Conservation (phyloP, 805 yeast species). For the Metschnikowia borealis region DNA sequence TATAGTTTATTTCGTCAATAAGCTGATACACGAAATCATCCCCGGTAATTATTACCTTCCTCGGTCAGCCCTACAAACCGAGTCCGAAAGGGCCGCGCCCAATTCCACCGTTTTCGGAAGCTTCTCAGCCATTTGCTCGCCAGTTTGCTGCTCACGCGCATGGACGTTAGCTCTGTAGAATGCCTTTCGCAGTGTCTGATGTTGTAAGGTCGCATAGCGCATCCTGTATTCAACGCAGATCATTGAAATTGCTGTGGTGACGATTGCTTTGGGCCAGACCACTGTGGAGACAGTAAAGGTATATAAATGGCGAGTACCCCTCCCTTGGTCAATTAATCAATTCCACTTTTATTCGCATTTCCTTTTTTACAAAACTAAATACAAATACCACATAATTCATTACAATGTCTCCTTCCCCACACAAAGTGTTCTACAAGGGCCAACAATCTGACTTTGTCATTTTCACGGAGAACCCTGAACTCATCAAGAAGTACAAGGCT, state of each 20-base stretch:
- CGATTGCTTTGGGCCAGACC: constrained; percentile 5
- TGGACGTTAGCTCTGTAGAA: not conserved
- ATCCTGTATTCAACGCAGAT: not conserved
- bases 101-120: not conserved
- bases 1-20: no score
- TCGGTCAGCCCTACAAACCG: not conserved
- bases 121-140: not conserved
- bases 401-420: constrained; percentile 27
- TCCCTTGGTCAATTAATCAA: not conserved
- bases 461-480: constrained; percentile 54
- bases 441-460: constrained; percentile 57
- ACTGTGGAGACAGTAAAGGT: not conserved
- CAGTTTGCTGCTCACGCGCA: not conserved
- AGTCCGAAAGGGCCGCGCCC: not conserved
- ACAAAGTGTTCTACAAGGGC: constrained; percentile 66
- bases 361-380: not conserved
- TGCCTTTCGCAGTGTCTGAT: not conserved
- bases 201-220: constrained; percentile 3
- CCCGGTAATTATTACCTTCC: no score
- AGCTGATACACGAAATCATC: no score
- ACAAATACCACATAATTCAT: not conserved
- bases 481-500: constrained; percentile 44
- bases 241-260: constrained; percentile 4
- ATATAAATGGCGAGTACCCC: constrained; percentile 3
- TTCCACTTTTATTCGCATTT: not conserved